phyloP scores from a whole-genome alignment of 257 asterid genomes.

The Plectranthus barbatus region DNA sequence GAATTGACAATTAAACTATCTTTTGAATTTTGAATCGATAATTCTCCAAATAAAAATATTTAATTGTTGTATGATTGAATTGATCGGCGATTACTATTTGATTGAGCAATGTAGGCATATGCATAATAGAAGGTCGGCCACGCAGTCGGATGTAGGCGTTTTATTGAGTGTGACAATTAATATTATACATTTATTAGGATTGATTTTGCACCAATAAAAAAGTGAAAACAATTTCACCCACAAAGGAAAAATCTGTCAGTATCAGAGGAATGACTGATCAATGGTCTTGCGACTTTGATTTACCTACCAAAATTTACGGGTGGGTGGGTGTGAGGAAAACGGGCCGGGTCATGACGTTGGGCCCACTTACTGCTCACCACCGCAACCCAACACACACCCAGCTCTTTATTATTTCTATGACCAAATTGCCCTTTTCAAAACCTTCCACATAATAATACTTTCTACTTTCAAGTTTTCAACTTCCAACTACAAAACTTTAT shows the following conservation, averaged over 20 bases:
- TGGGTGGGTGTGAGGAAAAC: not conserved
- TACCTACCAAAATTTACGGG: constrained; percentile 13
- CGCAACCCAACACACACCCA: constrained; percentile 8
- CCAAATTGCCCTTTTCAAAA: constrained; percentile 1
- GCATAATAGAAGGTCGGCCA: too few relatives aligned
- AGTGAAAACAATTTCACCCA: not conserved
- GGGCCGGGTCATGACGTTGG: constrained; percentile 16
- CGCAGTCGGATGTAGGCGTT: not conserved
- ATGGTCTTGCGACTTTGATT: not conserved
- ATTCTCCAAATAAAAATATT: too few relatives aligned
- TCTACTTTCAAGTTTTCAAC: too few relatives aligned
- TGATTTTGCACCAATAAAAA: not conserved
- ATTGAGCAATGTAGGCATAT: too few relatives aligned
- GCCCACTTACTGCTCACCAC: constrained; percentile 16
- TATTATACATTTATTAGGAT: not conserved
- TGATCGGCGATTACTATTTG: too few relatives aligned
- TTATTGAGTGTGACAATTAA: not conserved
- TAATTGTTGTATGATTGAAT: too few relatives aligned
- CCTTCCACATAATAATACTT: not conserved
- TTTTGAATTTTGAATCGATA: too few relatives aligned
- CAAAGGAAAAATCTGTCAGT: not conserved
- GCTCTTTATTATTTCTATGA: not conserved
- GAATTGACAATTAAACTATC: too few relatives aligned
- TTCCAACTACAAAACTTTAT: too few relatives aligned
- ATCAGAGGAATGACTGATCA: constrained; percentile 1